Percentiles rank a stretch among this genome's conserved stretches.
phyloP scores from a whole-genome alignment of 768 basidiomycete species.

The Boletus vermiculosoides region DNA sequence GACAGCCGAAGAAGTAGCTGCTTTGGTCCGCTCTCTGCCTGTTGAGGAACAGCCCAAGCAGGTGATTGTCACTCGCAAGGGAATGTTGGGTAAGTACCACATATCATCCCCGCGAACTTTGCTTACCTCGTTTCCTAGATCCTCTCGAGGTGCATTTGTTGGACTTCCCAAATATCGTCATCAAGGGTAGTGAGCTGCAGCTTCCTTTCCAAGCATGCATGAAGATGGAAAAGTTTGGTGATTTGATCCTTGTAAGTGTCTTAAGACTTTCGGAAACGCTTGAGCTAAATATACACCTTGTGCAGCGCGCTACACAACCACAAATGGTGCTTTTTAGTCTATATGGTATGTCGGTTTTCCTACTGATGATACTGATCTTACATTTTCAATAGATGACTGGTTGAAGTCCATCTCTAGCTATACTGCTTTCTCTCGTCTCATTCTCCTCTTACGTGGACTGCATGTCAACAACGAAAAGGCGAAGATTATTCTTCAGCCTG shows the following conservation, averaged over 20 bases:
- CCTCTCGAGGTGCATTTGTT: conserved; percentile 97
- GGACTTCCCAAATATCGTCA: conserved; percentile 99
- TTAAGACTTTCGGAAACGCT: neutral
- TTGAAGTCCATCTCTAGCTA: conserved; percentile 98
- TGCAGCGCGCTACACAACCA: conserved; percentile 90
- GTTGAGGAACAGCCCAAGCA: conserved; percentile 99
- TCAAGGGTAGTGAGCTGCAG: conserved; percentile 98
- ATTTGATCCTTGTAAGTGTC: conserved; percentile 74
- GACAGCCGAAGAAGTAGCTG: conserved; percentile 99
- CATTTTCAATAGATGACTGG: conserved; percentile 76
- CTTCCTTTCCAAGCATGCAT: conserved; percentile 99
- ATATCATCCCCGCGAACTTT: neutral
- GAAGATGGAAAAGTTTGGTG: conserved; percentile 99
- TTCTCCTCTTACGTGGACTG: conserved; percentile 92
- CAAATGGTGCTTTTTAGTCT: conserved; percentile 99
- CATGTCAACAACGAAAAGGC: conserved; percentile 99
- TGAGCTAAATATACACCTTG: neutral
- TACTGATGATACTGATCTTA: conserved; percentile 5
- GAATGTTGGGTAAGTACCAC: conserved; percentile 80
- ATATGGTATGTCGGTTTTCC: conserved; percentile 55
- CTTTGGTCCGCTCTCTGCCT: conserved; percentile 94
- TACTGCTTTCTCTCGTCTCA: conserved; percentile 97
- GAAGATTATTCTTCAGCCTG: conserved; percentile 96
- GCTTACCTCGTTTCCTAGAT: conserved; percentile 42
- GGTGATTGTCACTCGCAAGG: conserved; percentile 99